Conservation (phyloP, 1,284 basidiomycete genomes). For the Erythrobasidium hasegawianum region DNA sequence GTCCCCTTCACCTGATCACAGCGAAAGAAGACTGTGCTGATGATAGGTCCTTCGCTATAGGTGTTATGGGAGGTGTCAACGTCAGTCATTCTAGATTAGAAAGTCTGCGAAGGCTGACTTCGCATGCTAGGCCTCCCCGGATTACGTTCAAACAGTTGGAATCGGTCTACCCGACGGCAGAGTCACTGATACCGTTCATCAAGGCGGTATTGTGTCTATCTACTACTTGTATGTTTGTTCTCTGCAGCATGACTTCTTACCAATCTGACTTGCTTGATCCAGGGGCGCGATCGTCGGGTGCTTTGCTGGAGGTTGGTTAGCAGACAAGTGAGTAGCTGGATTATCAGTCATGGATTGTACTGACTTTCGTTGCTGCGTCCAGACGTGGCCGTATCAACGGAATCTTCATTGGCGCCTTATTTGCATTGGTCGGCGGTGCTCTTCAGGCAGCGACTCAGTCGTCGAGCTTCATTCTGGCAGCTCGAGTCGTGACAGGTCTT, state of each 20-base stretch:
- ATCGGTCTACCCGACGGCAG: slow-evolving; percentile 53
- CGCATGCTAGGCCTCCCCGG: slow-evolving; percentile 52
- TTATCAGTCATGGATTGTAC: too few species aligned
- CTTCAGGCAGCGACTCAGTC: slow-evolving; percentile 57
- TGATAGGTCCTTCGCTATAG: not conserved
- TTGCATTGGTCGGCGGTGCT: slow-evolving; percentile 55
- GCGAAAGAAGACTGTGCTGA: not conserved
- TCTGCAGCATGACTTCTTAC: slow-evolving; percentile 15
- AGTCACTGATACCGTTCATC: slow-evolving; percentile 56
- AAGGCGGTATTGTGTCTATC: slow-evolving; percentile 54
- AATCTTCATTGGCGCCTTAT: slow-evolving; percentile 52
- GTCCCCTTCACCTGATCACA: slow-evolving; percentile 22
- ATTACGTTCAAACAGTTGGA: slow-evolving; percentile 52
- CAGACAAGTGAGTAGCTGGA: slow-evolving; percentile 47
- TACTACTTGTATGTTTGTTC: slow-evolving; percentile 32
- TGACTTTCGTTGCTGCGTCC: slow-evolving; percentile 13
- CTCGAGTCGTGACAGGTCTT: slow-evolving; percentile 57
- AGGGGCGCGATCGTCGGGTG: slow-evolving; percentile 53
- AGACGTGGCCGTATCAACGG: slow-evolving; percentile 52
- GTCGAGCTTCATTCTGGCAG: slow-evolving; percentile 56
- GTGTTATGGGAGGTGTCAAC: slow-evolving; percentile 54
- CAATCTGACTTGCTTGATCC: slow-evolving; percentile 47
- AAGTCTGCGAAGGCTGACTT: not conserved
- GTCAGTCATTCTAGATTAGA: not conserved
- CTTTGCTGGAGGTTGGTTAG: slow-evolving; percentile 54